Evolutionary conservation across 768 basidiomycete genomes (phyloP).

Genomic region (Boletus reticulatus): DNA sequence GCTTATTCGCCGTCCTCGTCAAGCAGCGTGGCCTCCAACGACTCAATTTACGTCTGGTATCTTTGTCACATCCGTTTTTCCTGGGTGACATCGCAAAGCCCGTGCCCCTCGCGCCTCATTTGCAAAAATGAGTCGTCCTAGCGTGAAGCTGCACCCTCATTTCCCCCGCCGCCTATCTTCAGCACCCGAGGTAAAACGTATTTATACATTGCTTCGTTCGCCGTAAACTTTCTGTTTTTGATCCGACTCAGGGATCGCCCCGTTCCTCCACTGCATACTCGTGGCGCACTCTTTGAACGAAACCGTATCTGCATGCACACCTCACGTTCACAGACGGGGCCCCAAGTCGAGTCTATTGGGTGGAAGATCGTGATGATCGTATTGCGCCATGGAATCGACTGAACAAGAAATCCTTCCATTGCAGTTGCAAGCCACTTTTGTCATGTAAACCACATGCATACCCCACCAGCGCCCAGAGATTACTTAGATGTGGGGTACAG

Average conservation of each 20-base stretch:
- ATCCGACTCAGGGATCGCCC: constrained; percentile 28
- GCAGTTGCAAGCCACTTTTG: constrained; percentile 6
- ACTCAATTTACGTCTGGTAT: constrained; percentile 24
- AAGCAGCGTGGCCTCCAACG: constrained; percentile 20
- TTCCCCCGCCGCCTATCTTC: neutral
- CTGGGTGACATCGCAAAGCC: constrained; percentile 11
- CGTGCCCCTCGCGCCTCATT: constrained; percentile 11
- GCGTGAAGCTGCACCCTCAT: constrained; percentile 7
- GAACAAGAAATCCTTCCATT: constrained; percentile 16
- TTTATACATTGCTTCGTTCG: constrained; percentile 6
- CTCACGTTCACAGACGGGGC: constrained; percentile 2
- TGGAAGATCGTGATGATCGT: constrained; percentile 13
- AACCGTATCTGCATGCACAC: constrained; percentile 7
- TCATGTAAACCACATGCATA: constrained; percentile 12
- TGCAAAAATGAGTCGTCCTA: constrained; percentile 7
- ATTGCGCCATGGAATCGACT: constrained; percentile 8
- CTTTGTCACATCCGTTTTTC: constrained; percentile 12
- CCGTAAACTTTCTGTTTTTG: constrained; percentile 16
- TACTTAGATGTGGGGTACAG: constrained; percentile 22
- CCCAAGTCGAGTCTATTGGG: constrained; percentile 7
- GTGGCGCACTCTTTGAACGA: constrained; percentile 5
- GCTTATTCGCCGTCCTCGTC: constrained; percentile 2
- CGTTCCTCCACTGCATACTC: constrained; percentile 11
- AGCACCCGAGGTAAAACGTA: constrained; percentile 7
- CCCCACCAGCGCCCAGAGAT: constrained; percentile 2